These are phyloP conservation scores for Wallacemonas rigidus DNA, from an alignment of 208 protist genomes.

Conservation along the genomic window DNA sequence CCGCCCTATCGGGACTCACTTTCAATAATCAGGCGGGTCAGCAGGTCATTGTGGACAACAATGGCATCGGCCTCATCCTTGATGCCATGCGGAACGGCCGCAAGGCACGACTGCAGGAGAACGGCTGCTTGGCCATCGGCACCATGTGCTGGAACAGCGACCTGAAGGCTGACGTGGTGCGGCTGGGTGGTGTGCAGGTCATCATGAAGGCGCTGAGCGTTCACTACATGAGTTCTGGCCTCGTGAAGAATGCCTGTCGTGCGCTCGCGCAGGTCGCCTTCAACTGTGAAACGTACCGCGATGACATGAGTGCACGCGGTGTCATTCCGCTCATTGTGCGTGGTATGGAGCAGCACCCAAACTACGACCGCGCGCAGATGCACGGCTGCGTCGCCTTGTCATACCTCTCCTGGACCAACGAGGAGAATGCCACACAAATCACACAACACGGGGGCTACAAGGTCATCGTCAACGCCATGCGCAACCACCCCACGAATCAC, in stretches of 20 bases:
- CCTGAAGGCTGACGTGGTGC: constrained; percentile 88
- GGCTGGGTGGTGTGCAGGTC: constrained; percentile 69
- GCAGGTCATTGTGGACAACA: constrained; percentile 75
- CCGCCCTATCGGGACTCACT: constrained; percentile 83
- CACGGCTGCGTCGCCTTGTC: constrained; percentile 91
- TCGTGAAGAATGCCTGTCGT: constrained; percentile 90
- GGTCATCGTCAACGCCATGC: constrained; percentile 87
- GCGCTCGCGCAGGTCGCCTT: constrained; percentile 90
- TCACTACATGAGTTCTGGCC: constrained; percentile 75
- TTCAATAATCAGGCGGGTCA: constrained; percentile 88
- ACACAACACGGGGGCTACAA: constrained; percentile 76
- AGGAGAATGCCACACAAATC: constrained; percentile 82
- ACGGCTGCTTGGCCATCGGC: constrained; percentile 86
- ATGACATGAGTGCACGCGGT: constrained; percentile 84
- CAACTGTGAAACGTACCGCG: constrained; percentile 86
- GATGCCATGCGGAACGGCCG: constrained; percentile 80
- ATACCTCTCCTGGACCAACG: constrained; percentile 92
- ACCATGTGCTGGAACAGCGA: constrained; percentile 94
- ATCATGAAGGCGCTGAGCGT: constrained; percentile 85
- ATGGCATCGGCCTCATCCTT: constrained; percentile 76
- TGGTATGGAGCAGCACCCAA: constrained; percentile 84
- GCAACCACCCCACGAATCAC: constrained; percentile 79
- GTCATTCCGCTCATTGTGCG: constrained; percentile 87
- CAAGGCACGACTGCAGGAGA: constrained; percentile 84
- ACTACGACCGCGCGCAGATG: constrained; percentile 89